A percentile compares a stretch with the other conserved stretches of the same genome.
phyloP scores from a whole-genome alignment of 179 eudicot genomes.

The Nepenthes alata region DNA sequence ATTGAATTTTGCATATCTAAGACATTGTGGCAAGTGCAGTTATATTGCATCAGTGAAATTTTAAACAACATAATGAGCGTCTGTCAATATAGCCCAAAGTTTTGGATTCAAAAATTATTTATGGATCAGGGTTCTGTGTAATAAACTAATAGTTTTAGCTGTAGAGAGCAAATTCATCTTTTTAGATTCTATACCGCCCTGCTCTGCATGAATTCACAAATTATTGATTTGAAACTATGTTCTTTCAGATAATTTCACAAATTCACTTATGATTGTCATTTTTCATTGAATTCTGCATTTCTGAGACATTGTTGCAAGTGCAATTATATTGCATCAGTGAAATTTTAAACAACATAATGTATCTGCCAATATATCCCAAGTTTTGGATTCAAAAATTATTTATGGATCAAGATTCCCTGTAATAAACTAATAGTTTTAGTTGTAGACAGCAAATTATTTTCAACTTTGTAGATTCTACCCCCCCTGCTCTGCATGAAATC shows the following conservation, averaged over 20 bases:
- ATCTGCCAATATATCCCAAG: not conserved
- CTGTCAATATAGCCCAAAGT: not conserved
- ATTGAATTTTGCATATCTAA: no score
- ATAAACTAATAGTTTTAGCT: not conserved
- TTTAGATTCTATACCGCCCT: not conserved
- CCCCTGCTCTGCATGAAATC: not conserved
- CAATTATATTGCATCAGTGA: no score
- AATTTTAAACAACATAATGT: no score
- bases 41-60: no score
- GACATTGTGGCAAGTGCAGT: no score
- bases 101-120: not conserved
- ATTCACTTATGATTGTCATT: not conserved
- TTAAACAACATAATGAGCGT: not conserved
- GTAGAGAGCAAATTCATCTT: not conserved
- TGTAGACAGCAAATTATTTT: not conserved
- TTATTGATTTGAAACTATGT: not conserved
- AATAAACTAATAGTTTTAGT: not conserved
- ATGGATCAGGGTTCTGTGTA: no score
- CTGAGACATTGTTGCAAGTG: no score
- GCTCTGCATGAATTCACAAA: not conserved
- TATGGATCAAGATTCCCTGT: no score
- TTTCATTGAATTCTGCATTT: no score
- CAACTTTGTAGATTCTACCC: not conserved
- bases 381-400: not conserved
- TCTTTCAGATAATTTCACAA: conserved; percentile 43